Conservation (phyloP, 352 stramenopile species). For the Phytopythium vexans region DNA sequence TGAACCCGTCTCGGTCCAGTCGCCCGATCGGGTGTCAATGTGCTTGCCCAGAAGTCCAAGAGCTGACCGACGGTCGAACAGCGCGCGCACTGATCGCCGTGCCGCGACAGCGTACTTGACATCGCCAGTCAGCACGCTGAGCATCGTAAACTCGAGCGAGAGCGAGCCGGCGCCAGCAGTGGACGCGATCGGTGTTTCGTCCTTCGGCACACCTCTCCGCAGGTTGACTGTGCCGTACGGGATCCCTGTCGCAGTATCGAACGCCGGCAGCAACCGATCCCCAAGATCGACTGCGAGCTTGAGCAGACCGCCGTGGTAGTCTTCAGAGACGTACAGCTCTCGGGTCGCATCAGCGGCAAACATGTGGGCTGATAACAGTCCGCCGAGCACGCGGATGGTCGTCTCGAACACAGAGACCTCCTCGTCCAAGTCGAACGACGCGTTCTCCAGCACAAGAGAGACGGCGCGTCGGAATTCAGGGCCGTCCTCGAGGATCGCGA, state of each 20-base stretch:
- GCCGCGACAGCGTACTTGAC: slow-evolving; percentile 66
- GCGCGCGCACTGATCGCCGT: slow-evolving; percentile 56
- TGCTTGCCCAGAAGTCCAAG: slow-evolving; percentile 95
- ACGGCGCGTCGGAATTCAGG: slow-evolving; percentile 74
- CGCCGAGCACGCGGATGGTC: slow-evolving; percentile 90
- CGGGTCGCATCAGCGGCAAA: slow-evolving; percentile 62
- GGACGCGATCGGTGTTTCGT: slow-evolving; percentile 95
- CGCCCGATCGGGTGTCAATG: slow-evolving; percentile 90
- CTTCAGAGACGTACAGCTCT: slow-evolving; percentile 46
- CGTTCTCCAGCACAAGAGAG: slow-evolving; percentile 45
- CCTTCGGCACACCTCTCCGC: slow-evolving; percentile 76
- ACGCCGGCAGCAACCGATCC: slow-evolving; percentile 94
- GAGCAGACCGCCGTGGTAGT: slow-evolving; percentile 93
- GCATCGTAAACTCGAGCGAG: slow-evolving; percentile 96
- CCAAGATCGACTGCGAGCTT: slow-evolving; percentile 93
- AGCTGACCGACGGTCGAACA: slow-evolving; percentile 74
- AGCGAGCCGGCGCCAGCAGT: slow-evolving; percentile 96
- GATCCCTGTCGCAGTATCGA: slow-evolving; percentile 95
- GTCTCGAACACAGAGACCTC: slow-evolving; percentile 93
- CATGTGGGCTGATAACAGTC: slow-evolving; percentile 88
- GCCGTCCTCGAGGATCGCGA: slow-evolving; percentile 81
- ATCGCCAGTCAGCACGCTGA: slow-evolving; percentile 84
- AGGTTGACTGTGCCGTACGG: slow-evolving; percentile 98
- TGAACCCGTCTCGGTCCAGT: slow-evolving; percentile 76
- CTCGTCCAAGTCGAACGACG: slow-evolving; percentile 82